These are phyloP conservation scores for Epichloe gansuensis DNA, from an alignment of 2,329 filamentous ascomycete species.

Conservation along the genomic window DNA sequence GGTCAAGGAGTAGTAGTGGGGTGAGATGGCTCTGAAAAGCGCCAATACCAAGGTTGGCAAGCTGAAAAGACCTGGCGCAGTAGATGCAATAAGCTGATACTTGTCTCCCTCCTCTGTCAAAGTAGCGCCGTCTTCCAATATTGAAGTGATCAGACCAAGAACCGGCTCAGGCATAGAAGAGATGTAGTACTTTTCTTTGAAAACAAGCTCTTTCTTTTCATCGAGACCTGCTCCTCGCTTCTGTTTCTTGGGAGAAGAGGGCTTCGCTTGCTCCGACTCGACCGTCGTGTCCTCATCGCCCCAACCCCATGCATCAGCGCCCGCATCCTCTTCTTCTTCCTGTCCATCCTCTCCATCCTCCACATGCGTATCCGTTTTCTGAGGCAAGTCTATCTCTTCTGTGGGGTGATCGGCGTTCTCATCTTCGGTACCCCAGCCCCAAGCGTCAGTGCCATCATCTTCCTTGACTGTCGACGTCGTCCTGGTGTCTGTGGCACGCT, in stretches of 20 bases:
- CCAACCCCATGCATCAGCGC: constrained; percentile 72
- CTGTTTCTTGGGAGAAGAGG: constrained; percentile 7
- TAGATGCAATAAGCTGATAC: constrained; percentile 49
- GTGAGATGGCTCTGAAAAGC: constrained; percentile 68
- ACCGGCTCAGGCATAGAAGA: constrained; percentile 78
- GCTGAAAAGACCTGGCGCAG: constrained; percentile 56
- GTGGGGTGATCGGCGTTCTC: constrained; percentile 14
- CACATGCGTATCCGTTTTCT: neutral
- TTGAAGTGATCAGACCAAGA: constrained; percentile 48
- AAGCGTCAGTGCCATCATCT: constrained; percentile 51
- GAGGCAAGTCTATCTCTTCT: constrained; percentile 3
- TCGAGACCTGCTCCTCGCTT: constrained; percentile 15
- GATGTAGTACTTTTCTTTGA: constrained; percentile 78
- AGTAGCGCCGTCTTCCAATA: constrained; percentile 48
- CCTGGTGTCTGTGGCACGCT: constrained; percentile 4
- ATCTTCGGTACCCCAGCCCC: constrained; percentile 69
- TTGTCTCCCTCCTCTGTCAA: constrained; percentile 43
- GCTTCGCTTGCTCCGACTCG: constrained; percentile 11
- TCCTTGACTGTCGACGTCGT: constrained; percentile 12
- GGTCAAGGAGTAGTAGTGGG: constrained; percentile 57
- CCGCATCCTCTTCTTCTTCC: constrained; percentile 34
- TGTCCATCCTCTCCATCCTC: constrained; percentile 6
- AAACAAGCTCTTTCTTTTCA: constrained; percentile 52
- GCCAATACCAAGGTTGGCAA: constrained; percentile 62
- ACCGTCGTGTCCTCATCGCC: constrained; percentile 49